Base-by-base conservation (phyloP, 1,284 basidiomycete genomes). In the Chalciporus sp. region DNA sequence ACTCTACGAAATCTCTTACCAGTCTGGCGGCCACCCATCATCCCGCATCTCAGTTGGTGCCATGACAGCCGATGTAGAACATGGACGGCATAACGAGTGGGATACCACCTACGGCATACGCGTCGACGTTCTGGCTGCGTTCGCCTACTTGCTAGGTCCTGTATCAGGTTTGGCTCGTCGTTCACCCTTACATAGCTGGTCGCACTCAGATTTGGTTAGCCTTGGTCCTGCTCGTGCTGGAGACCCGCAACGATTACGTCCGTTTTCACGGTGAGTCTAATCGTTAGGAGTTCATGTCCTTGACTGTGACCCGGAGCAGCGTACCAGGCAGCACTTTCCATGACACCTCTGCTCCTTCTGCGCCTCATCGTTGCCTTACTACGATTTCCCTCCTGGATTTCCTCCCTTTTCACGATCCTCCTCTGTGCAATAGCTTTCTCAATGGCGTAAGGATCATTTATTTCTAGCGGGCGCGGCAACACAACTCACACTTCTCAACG, bases 211-310 rank as follows among this genome's bases (percentile, higher is more conserved):
- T 45, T 19, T 43, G 26, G 4, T 51, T n/a, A 92, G 90, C 89
- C 2, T 70, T 92, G 27, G 31, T 78, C 0, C 73, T 92, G 41
- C 79, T 93, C 8, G 82, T 92, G n/a, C 59, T 86, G 19, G 90
- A 93, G 69, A 92, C 86, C 9, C 81, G 84, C 60, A 91, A 90
- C 61, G 89, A 92, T 71, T 90, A 85, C 62, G 84, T 92, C 58
- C 83, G 90, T 52, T 92, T 91, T 69, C 89, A 91, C 67, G 86
- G 88, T 88, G 54, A 62, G 81, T 42, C 8, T 23, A 51, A 8
- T n/a, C n/a, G 27, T 44, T 51, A 37, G 28, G 42, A 16, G 52
- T 45, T 44, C 26, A 28, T 46, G n/a, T 23, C 31, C 56, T n/a
- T 58, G 48, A 45, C 44, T 51, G 12, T 51, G 43, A 44, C 42